Conservation (phyloP, 768 basidiomycete genomes). For the Phaffia australis region DNA sequence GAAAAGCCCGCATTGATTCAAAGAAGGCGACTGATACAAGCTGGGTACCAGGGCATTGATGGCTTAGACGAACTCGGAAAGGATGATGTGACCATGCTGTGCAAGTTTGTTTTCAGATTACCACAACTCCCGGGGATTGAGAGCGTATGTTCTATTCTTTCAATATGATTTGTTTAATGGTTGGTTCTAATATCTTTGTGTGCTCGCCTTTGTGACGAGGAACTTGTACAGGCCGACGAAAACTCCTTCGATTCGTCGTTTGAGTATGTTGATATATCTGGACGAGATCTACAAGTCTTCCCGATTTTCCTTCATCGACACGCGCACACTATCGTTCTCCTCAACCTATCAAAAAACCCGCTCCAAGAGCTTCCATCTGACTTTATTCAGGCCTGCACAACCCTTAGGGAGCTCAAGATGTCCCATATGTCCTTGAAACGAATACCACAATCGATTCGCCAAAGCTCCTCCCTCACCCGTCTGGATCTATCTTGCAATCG, state of each 20-base stretch:
- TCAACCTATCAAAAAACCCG: slow-evolving; percentile 85
- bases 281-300: slow-evolving; percentile 69
- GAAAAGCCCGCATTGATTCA: slow-evolving; percentile 81
- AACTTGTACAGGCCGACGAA: slow-evolving; percentile 54
- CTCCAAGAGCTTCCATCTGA: slow-evolving; percentile 94
- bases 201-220: slow-evolving; percentile 45
- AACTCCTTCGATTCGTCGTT: slow-evolving; percentile 53
- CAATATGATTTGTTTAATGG: neutral
- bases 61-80: slow-evolving; percentile 62
- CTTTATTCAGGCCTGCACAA: slow-evolving; percentile 79
- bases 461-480: slow-evolving; percentile 59
- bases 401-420: slow-evolving; percentile 71
- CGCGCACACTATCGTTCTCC: slow-evolving; percentile 68
- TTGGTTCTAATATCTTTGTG: slow-evolving; percentile 30
- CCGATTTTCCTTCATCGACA: slow-evolving; percentile 76
- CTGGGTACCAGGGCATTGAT: slow-evolving; percentile 70
- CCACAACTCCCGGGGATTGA: slow-evolving; percentile 38
- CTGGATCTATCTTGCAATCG: slow-evolving; percentile 87
- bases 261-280: slow-evolving; percentile 70
- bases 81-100: slow-evolving; percentile 70
- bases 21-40: slow-evolving; percentile 68
- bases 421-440: slow-evolving; percentile 90
- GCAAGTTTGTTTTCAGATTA: slow-evolving; percentile 77
- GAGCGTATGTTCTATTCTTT: slow-evolving; percentile 29
- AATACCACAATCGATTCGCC: slow-evolving; percentile 71